Conservation (phyloP, 805 yeast genomes). For the Metschnikowia aberdeeniae region DNA sequence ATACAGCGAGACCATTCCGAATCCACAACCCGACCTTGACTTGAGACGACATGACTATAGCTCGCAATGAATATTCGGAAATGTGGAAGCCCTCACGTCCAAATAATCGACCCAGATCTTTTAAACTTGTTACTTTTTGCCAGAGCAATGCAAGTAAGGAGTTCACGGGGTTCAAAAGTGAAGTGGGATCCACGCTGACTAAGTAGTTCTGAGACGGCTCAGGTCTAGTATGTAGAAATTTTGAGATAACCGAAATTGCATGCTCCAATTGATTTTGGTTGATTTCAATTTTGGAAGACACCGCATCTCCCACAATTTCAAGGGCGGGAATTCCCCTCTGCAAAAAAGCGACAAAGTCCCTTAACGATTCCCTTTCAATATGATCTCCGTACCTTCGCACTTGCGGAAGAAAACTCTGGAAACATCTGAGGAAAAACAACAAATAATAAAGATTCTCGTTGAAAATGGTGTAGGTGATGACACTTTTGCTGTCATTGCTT, state of each 20-base stretch:
- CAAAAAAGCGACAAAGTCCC: conserved; percentile 46
- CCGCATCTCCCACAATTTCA: conserved; percentile 37
- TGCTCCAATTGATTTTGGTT: conserved; percentile 29
- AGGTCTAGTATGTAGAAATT: conserved; percentile 27
- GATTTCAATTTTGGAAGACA: conserved; percentile 31
- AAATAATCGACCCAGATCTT: not conserved
- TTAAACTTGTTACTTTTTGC: conserved; percentile 24
- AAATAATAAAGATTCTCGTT: conserved; percentile 39
- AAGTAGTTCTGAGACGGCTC: conserved; percentile 24
- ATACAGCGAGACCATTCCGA: conserved; percentile 59
- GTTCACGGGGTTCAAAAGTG: conserved; percentile 59
- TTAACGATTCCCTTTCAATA: conserved; percentile 52
- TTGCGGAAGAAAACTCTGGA: conserved; percentile 56
- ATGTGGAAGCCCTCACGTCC: conserved; percentile 25
- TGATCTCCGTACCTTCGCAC: conserved; percentile 64
- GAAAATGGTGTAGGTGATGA: conserved; percentile 22
- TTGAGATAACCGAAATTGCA: conserved; percentile 30
- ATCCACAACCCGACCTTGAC: conserved; percentile 67
- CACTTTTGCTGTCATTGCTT: conserved; percentile 18
- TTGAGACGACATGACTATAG: conserved; percentile 59
- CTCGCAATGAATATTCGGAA: conserved; percentile 56
- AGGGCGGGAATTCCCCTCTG: conserved; percentile 44
- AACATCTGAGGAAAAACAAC: conserved; percentile 45
- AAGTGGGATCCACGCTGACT: conserved; percentile 48
- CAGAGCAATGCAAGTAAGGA: conserved; percentile 48